These are phyloP conservation scores for Hyaloscypha finlandica DNA, from an alignment of 495 filamentous ascomycete genomes.

Conservation along the genomic window DNA sequence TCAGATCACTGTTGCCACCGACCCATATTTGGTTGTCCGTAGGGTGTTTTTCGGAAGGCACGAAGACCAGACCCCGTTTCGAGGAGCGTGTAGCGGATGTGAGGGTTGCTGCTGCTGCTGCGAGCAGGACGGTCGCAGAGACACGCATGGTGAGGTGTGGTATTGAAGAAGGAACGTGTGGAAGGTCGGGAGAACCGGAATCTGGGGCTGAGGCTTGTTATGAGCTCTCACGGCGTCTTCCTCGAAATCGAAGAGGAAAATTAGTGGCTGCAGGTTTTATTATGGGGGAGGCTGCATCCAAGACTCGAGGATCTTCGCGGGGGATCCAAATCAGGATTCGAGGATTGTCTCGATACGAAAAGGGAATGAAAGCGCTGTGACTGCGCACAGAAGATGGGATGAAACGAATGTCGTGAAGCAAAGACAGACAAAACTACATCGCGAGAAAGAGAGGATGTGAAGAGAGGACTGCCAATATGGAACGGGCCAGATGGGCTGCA, in stretches of 20 bases:
- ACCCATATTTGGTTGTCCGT: slow-evolving; percentile 64
- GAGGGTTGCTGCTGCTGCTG: slow-evolving; percentile 27
- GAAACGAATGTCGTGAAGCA: not conserved
- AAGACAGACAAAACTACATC: not conserved
- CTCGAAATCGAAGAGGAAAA: not conserved
- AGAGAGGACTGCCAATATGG: not conserved
- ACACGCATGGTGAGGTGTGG: slow-evolving; percentile 22
- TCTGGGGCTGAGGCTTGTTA: not conserved
- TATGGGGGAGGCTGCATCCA: not conserved
- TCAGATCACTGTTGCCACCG: slow-evolving; percentile 53
- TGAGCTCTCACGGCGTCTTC: not conserved
- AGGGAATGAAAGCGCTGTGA: not conserved
- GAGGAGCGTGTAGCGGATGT: slow-evolving; percentile 44
- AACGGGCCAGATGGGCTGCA: not conserved
- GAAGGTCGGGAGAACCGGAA: not conserved
- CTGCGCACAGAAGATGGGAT: not conserved
- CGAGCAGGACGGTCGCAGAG: slow-evolving; percentile 21
- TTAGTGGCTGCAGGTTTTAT: not conserved
- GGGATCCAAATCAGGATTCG: not conserved
- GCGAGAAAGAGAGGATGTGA: not conserved
- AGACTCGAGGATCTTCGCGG: not conserved
- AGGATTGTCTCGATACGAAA: not conserved
- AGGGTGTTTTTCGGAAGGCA: slow-evolving; percentile 49
- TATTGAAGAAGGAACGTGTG: not conserved
- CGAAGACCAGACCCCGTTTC: slow-evolving; percentile 72